Conservation (phyloP, 108 stramenopile species). For the Hondaea fermentalgiana region DNA sequence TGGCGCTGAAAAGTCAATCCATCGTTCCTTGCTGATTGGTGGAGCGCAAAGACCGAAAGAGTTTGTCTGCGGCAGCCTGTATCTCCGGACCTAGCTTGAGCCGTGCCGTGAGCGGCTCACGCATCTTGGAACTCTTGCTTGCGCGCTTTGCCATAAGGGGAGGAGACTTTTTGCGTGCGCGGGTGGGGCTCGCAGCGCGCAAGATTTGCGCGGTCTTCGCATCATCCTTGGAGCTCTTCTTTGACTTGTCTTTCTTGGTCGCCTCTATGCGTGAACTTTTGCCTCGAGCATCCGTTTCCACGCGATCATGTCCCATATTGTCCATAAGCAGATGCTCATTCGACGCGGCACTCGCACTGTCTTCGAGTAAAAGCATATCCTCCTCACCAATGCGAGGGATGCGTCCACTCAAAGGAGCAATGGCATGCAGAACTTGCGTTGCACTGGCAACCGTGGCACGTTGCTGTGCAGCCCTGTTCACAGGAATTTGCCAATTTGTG, state of each 20-base stretch:
- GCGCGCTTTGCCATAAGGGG: too few relatives aligned
- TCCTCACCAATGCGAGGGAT: background rate
- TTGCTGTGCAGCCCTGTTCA: background rate
- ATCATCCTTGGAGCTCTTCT: too few relatives aligned
- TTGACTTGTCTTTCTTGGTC: too few relatives aligned
- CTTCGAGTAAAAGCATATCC: background rate
- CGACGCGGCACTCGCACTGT: background rate
- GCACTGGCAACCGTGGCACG: background rate
- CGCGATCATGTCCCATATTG: too few relatives aligned
- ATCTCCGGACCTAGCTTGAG: background rate
- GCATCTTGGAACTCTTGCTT: background rate
- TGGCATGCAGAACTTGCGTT: background rate
- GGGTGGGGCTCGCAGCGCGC: too few relatives aligned
- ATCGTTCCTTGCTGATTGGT: background rate
- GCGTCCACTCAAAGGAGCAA: background rate
- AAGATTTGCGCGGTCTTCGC: too few relatives aligned
- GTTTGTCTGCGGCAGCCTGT: background rate
- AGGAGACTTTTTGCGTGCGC: too few relatives aligned
- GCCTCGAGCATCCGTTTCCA: too few relatives aligned
- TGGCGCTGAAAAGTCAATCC: too few relatives aligned
- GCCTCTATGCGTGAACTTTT: too few relatives aligned
- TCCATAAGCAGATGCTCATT: background rate
- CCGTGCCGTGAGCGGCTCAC: background rate
- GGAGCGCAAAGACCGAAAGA: background rate
- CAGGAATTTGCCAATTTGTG: background rate